Evolutionary conservation across 1,284 basidiomycete species (phyloP), one percentile per base, ranked within the genome.

Genomic region (Boletus mariae): DNA sequence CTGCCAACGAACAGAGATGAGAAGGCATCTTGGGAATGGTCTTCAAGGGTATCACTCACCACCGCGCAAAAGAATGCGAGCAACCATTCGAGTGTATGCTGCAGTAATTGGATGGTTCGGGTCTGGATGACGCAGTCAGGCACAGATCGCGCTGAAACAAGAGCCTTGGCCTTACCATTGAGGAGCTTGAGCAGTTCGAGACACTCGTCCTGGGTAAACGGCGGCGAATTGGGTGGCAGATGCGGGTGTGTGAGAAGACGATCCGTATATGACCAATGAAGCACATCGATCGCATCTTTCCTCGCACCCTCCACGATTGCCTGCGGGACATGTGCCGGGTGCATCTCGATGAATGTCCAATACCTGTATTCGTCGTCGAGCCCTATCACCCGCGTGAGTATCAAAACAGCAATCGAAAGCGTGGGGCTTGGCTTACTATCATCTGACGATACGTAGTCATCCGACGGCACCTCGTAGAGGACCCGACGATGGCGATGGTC

Each of bases 201-300:
- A 60, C 86, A 90, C 63, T 90, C 88, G 10, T 82, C 81, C 50
- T 83, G 85, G 8, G 75, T 76, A 65, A 90, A 90, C 0, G 87
- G 86, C 1, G 85, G 78, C 2, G 79, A 74, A 10, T 78, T 67
- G 3, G 74, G 71, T 38, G 53, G 45, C 3, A 54, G 43, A 35
- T 76, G 73, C 8, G 80, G 72, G 15, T 84, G 76, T 2, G 84
- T 82, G 8, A 87, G 75, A 13, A 90, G 66, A 45, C 82, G 83
- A 61, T 90, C 88, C 6, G 87, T 85, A 67, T 84, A 88, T 7
- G 84, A 80, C 88, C 88, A 90, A 35, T 80, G 84, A 53, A 90
- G 71, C 0, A 80, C 79, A 54, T 90, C 85, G 61, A 84, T 74
- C 1, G 88, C 88, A 55, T 90, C 87, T 0, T 71, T 68, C 46